Conservation (phyloP, 768 basidiomycete species). For the Pulveroboletus sp. region DNA sequence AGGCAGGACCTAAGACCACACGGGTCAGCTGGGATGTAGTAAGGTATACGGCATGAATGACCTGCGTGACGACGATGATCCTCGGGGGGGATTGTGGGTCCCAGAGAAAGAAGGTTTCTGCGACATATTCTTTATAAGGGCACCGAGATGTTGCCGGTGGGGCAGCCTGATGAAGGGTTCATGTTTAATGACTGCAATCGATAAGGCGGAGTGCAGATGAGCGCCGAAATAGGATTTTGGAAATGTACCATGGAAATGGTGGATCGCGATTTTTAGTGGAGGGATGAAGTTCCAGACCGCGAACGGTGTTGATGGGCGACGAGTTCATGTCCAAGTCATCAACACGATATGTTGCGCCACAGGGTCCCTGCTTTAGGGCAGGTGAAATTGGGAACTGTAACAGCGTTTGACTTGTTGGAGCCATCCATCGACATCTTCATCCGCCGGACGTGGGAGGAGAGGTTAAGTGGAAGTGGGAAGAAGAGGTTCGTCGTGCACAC, state of each 20-base stretch:
- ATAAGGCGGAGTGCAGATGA: constrained; percentile 28
- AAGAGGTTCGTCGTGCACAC: constrained; percentile 46
- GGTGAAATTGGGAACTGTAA: constrained; percentile 20
- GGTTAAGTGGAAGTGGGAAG: constrained; percentile 71
- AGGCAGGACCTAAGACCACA: constrained; percentile 32
- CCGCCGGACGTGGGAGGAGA: constrained; percentile 68
- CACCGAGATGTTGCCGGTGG: constrained; percentile 10
- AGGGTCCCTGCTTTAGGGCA: constrained; percentile 34
- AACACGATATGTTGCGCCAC: constrained; percentile 21
- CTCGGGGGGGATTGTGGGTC: constrained; percentile 33
- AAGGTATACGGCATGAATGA: constrained; percentile 24
- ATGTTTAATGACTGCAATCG: constrained; percentile 21
- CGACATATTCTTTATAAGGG: constrained; percentile 32
- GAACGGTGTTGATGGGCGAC: constrained; percentile 4
- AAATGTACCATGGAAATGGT: constrained; percentile 25
- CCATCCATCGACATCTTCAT: constrained; percentile 41
- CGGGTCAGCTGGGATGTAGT: constrained; percentile 9
- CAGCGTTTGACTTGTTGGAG: constrained; percentile 10
- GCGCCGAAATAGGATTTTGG: constrained; percentile 20
- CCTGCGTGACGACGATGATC: constrained; percentile 30
- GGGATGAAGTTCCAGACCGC: constrained; percentile 21
- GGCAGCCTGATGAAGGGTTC: constrained; percentile 17
- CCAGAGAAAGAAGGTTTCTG: constrained; percentile 20
- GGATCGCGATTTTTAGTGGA: constrained; percentile 11
- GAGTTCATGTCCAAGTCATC: constrained; percentile 13